Evolutionary conservation across 148 eudicot species (phyloP), one percentile per base, ranked within the genome.

Genomic region (Vaccinium myrtillus): DNA sequence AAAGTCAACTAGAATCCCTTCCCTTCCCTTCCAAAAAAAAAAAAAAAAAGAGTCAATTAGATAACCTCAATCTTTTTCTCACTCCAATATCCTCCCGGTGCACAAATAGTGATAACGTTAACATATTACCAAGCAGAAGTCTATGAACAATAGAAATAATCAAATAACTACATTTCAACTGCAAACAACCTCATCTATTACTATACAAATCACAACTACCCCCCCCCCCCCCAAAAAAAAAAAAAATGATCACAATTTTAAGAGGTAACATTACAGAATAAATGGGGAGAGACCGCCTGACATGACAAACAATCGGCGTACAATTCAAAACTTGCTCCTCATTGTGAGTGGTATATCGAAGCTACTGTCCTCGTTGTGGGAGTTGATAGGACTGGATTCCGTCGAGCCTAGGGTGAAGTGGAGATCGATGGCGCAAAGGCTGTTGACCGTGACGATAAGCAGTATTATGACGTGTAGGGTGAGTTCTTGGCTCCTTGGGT

Each of bases 331-430:
- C 25, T 56, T 63, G 13, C 32, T 25, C 83, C 12, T 56, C 27
- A n/a, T 49, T 30, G 25, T 59, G 67, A 23, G 25, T 3, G 50
- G 32, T 8, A 23, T 10, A 82, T 70, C 23, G 10, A 27, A 53
- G 65, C 63, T 79, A 87, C 43, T 87, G 39, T 61, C 83, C 55
- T 27, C 15, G 51, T 81, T 77, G 77, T 51, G 91, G 86, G 43
- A 84, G 88, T n/a, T 69, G 85, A 36, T 85, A 83, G 48, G 90
- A 84, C 58, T 75, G 86, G 82, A 84, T 77, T 49, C 85, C 88
- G 11, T 77, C 86, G 5, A 80, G 86, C 55, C 80, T 84, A 6
- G 79, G 87, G 39, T 51, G n/a, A 82, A 71, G 1, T 16, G 19
- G 21, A 46, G 77, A 43, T 49, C 71, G 12, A 36, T 85, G 32